Evolutionary conservation across 768 basidiomycete species (phyloP), one percentile per base, ranked within the genome.

Genomic region (Kwoniella mangroviensis): DNA sequence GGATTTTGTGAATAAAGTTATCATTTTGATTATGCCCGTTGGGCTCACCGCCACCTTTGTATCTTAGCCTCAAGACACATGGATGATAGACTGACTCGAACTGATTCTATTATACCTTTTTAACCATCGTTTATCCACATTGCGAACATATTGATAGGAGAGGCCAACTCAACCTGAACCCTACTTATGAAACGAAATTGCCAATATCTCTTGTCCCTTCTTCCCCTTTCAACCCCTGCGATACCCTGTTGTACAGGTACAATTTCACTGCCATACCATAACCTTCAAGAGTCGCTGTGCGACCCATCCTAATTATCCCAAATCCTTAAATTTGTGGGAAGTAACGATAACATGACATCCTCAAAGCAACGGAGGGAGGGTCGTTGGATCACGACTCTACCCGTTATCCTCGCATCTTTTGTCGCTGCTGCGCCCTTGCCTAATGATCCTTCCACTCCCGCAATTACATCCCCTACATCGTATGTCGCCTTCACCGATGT

Each of bases 361-460:
- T 64, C 63, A 17, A 21, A 10, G 10, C 22, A 4, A 1, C 17
- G 12, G 9, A 49, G 52, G 5, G 49, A 34, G 17, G 40, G 43
- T 63, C 61, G 62, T 7, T 43, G 42, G 49, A 15, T 59, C 22
- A 41, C 68, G 40, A 64, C 42, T 42, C 21, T 59, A n/a, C 28
- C 67, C 11, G 1, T 64, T 12, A 62, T 69, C 43, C 17, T 57
- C 26, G 26, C 59, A 10, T 62, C 54, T 43, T 55, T 69, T 17
- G 51, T 58, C 1, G 61, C 62, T 43, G 62, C 68, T 24, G 68
- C 68, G 43, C 68, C 68, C 0, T 34, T 69, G n/a, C 63, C 68
- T 11, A 51, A 58, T 7, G 67, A 68, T 4, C 13, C 66, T 10
- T 5, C 60, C 53, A n/a, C 63, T 28, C 51, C 56, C 2, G 52